phyloP scores from a whole-genome alignment of 345 rosid genomes.

The Angophora floribunda region DNA sequence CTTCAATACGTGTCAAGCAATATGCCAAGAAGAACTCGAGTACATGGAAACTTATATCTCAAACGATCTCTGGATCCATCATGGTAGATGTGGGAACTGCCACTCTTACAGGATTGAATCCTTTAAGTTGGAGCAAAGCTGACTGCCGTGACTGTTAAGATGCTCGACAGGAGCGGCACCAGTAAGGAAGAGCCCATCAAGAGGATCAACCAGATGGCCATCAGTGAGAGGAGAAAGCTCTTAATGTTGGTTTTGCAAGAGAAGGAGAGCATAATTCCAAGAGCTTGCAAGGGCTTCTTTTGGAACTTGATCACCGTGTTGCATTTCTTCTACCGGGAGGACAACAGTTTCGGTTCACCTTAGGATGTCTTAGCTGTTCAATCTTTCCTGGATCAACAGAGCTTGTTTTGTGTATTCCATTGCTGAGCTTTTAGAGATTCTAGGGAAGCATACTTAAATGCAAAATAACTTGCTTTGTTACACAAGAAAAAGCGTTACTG shows the following conservation, averaged over 20 bases:
- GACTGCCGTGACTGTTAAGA: constrained; percentile 47
- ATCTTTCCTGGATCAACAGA: constrained; percentile 25
- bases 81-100: neutral
- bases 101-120: neutral
- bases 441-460: neutral
- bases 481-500: neutral
- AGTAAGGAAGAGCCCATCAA: constrained; percentile 30
- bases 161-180: constrained; percentile 17
- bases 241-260: constrained; percentile 43
- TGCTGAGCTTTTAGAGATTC: neutral
- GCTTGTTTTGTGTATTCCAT: neutral
- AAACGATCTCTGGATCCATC: neutral
- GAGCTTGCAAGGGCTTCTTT: constrained; percentile 60
- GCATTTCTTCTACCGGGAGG: constrained; percentile 53
- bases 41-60: neutral
- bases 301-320: constrained; percentile 67
- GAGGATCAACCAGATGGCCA: constrained; percentile 20
- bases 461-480: neutral
- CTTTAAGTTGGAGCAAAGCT: constrained; percentile 38
- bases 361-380: constrained; percentile 33
- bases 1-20: constrained; percentile 56
- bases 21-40: constrained; percentile 6
- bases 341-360: constrained; percentile 57
- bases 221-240: constrained; percentile 28
- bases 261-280: constrained; percentile 37